Evolutionary conservation across 139 green algal species (phyloP).

Genomic region (Micractinium sp.): DNA sequence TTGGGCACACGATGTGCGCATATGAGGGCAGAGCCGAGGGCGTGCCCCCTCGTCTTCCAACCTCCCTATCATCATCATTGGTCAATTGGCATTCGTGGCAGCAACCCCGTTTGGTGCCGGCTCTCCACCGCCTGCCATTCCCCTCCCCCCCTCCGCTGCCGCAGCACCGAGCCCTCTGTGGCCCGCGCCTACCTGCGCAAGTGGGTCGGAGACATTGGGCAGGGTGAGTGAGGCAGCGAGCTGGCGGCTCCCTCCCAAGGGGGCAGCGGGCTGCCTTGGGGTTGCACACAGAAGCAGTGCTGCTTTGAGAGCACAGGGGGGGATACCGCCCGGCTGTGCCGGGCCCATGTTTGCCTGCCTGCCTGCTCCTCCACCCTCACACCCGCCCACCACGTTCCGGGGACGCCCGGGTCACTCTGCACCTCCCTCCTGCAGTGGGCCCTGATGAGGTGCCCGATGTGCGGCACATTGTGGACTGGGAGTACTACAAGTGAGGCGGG

Average conservation of each 20-base stretch:
- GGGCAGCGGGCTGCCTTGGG: not conserved
- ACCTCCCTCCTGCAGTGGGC: conserved; percentile 30
- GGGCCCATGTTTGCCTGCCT: not conserved
- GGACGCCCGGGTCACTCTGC: not conserved
- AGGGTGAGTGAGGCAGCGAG: not conserved
- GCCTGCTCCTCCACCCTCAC: not conserved
- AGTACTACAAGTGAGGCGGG: conserved; percentile 85
- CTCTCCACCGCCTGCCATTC: too few species aligned
- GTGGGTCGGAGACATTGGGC: conserved; percentile 80
- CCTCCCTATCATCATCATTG: too few species aligned
- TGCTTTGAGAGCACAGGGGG: not conserved
- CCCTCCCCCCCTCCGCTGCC: not conserved
- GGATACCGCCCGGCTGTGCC: not conserved
- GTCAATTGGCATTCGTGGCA: too few species aligned
- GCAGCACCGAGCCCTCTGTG: conserved; percentile 65
- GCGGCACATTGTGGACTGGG: conserved; percentile 95
- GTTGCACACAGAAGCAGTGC: not conserved
- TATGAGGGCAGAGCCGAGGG: too few species aligned
- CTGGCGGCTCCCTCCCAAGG: not conserved
- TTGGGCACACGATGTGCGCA: too few species aligned
- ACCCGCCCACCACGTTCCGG: not conserved
- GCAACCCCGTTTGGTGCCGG: too few species aligned
- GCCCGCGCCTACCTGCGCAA: conserved; percentile 85
- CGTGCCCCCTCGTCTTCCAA: too few species aligned
- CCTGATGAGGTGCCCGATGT: conserved; percentile 74